Percentiles rank a stretch among this genome's conserved stretches.
phyloP scores from a whole-genome alignment of 1,284 basidiomycete genomes.

The Puccinia coronata region DNA sequence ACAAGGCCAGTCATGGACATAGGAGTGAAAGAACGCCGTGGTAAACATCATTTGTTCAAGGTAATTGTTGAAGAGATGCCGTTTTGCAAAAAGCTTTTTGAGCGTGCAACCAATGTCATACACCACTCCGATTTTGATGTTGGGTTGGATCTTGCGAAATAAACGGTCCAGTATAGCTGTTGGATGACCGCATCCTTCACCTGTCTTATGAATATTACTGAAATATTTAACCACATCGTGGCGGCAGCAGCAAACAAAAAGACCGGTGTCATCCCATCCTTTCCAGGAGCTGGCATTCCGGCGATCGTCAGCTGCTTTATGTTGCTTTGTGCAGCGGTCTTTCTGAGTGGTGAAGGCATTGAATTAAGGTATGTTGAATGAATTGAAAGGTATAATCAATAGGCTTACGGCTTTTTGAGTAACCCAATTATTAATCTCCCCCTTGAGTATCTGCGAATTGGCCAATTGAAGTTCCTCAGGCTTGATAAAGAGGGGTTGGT shows the following conservation, averaged over 20 bases:
- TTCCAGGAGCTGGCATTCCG: constrained; percentile 3
- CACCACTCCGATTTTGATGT: background rate
- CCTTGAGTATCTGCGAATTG: background rate
- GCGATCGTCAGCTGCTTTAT: too few species aligned
- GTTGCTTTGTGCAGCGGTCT: too few species aligned
- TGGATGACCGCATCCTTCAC: background rate
- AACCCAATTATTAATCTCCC: background rate
- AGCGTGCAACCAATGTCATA: constrained; percentile 24
- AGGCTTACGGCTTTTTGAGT: background rate
- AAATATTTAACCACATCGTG: background rate
- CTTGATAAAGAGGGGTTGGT: background rate
- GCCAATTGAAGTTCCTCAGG: background rate
- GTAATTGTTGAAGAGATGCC: background rate
- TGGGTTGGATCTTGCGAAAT: background rate
- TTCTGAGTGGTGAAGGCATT: too few species aligned
- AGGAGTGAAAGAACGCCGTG: constrained; percentile 3
- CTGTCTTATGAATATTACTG: background rate
- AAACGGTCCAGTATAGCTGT: background rate
- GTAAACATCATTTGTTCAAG: background rate
- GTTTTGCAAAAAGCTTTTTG: background rate
- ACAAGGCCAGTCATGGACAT: too few species aligned
- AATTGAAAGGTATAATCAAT: too few species aligned
- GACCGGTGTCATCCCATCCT: constrained; percentile 17
- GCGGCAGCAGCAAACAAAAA: constrained; percentile 1
- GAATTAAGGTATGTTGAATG: too few species aligned